Evolutionary conservation across 768 basidiomycete genomes (phyloP).

Genomic region (Tubosaeta sp.): DNA sequence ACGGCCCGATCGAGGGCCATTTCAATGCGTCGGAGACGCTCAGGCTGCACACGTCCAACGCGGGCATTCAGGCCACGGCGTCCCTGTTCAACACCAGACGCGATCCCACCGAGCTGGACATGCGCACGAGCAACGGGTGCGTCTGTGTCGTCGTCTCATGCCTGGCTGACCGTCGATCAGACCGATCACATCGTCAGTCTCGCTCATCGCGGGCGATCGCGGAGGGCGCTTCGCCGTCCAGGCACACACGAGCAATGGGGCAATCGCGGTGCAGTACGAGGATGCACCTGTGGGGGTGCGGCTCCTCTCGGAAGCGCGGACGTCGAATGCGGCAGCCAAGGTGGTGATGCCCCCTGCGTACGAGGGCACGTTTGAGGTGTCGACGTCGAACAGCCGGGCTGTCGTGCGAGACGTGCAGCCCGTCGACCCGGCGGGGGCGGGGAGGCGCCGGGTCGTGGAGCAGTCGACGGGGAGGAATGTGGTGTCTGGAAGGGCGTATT

Average conservation of each 20-base stretch:
- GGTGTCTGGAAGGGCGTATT: conserved; percentile 15
- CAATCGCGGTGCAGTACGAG: conserved; percentile 24
- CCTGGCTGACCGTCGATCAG: conserved; percentile 1
- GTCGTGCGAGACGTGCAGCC: conserved; percentile 9
- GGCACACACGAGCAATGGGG: conserved; percentile 33
- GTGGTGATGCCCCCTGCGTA: conserved; percentile 33
- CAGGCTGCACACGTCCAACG: conserved; percentile 33
- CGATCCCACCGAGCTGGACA: conserved; percentile 6
- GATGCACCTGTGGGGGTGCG: conserved; percentile 27
- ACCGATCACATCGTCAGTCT: conserved; percentile 15
- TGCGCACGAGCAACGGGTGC: conserved; percentile 2
- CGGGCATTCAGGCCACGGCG: conserved; percentile 26
- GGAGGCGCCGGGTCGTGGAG: conserved; percentile 25
- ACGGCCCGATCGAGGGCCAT: conserved; percentile 35
- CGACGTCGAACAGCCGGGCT: conserved; percentile 20
- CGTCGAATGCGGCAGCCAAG: conserved; percentile 31
- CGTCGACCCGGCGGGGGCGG: conserved; percentile 30
- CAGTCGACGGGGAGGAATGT: background rate
- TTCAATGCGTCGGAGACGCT: conserved; percentile 31
- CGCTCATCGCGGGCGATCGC: conserved; percentile 25
- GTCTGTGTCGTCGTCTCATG: background rate
- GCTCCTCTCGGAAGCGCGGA: conserved; percentile 30
- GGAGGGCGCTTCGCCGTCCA: conserved; percentile 31
- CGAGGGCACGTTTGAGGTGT: conserved; percentile 37
- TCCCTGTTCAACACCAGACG: conserved; percentile 15